These are phyloP conservation scores for Kluyveromyces siamensis DNA, from an alignment of 805 yeast species.

Conservation along the genomic window DNA sequence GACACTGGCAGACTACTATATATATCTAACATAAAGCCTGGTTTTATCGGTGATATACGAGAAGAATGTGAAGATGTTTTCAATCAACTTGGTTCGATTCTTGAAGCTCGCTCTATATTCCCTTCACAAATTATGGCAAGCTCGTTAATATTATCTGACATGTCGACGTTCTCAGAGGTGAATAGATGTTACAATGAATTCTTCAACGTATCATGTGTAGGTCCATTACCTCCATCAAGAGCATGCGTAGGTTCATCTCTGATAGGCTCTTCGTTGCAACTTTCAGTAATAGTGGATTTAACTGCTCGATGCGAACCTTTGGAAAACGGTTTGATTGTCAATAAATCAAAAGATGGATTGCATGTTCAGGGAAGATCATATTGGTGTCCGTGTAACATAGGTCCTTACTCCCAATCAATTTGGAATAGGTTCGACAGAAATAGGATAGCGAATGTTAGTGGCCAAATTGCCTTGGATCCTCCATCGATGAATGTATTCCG, in stretches of 20 bases:
- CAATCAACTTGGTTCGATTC: slow-evolving; percentile 29
- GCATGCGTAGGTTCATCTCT: slow-evolving; percentile 65
- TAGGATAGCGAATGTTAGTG: slow-evolving; percentile 58
- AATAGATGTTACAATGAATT: slow-evolving; percentile 50
- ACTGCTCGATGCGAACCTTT: slow-evolving; percentile 3
- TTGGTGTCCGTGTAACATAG: slow-evolving; percentile 98
- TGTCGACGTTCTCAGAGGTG: slow-evolving; percentile 53
- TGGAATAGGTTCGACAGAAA: slow-evolving; percentile 36
- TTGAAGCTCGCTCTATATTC: slow-evolving; percentile 26
- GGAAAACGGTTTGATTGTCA: slow-evolving; percentile 2
- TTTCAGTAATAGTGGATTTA: slow-evolving; percentile 50
- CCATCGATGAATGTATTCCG: slow-evolving; percentile 45
- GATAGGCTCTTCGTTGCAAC: slow-evolving; percentile 31
- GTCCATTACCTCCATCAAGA: slow-evolving; percentile 78
- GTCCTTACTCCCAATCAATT: slow-evolving; percentile 90
- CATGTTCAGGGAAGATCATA: slow-evolving; percentile 90
- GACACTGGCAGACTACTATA: slow-evolving; percentile 27
- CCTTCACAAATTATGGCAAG: slow-evolving; percentile 48
- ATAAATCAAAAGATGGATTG: slow-evolving; percentile 48
- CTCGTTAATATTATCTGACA: slow-evolving; percentile 51
- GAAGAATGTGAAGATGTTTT: slow-evolving; percentile 46
- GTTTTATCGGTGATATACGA: slow-evolving; percentile 21
- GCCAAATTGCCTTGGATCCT: slow-evolving; percentile 86
- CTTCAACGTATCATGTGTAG: slow-evolving; percentile 33
- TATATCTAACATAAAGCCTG: slow-evolving; percentile 37